Percentiles rank a stretch among this genome's conserved stretches.
These are phyloP conservation scores for Hypomyces perniciosus DNA, from an alignment of 2,329 filamentous ascomycete species.

Conservation along the genomic window DNA sequence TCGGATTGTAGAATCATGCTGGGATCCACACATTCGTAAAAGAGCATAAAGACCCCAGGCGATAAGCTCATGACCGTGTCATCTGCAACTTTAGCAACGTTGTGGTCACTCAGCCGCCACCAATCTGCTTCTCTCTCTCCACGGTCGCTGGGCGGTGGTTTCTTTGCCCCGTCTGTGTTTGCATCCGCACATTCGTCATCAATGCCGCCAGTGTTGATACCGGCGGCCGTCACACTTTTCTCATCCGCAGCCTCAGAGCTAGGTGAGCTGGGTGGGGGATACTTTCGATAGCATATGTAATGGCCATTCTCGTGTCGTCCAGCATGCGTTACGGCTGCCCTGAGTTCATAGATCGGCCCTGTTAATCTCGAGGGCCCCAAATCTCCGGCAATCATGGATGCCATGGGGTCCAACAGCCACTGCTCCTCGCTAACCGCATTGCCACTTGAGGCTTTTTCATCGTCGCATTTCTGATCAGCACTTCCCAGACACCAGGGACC, in stretches of 20 bases:
- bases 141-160: not conserved
- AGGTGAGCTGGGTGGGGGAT: constrained; percentile 35
- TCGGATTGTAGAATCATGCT: constrained; percentile 38
- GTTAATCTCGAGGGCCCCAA: constrained; percentile 43
- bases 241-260: not conserved
- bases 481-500: constrained; percentile 80
- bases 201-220: not conserved
- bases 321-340: constrained; percentile 81
- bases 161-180: not conserved
- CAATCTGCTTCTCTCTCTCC: constrained; percentile 44
- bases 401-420: constrained; percentile 63
- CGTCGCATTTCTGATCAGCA: constrained; percentile 16
- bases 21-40: constrained; percentile 73
- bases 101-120: constrained; percentile 90
- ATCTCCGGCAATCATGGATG: constrained; percentile 66
- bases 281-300: constrained; percentile 84
- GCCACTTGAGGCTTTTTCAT: constrained; percentile 11
- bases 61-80: constrained; percentile 66
- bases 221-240: not conserved
- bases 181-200: constrained; percentile 5
- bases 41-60: constrained; percentile 86
- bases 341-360: constrained; percentile 66
- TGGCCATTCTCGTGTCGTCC: constrained; percentile 93
- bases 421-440: constrained; percentile 44
- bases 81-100: constrained; percentile 69